Evolutionary conservation across 2,329 filamentous ascomycete species (phyloP).

Genomic region (Verticillium longisporum): DNA sequence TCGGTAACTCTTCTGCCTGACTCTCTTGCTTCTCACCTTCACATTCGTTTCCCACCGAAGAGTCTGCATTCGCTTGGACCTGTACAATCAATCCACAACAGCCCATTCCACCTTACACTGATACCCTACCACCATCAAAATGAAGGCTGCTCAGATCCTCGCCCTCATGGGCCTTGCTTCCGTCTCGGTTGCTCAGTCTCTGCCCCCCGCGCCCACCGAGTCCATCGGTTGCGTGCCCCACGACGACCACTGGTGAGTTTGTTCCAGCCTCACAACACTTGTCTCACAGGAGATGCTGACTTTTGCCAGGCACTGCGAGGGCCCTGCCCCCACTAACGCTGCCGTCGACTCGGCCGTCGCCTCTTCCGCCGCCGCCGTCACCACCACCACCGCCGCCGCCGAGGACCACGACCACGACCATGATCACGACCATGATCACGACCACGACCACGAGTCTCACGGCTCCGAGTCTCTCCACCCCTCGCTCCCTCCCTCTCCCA

Average conservation of each 20-base stretch:
- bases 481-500: conserved; percentile 22
- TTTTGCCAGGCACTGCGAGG: conserved; percentile 8
- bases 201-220: conserved; percentile 26
- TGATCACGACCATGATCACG: conserved; percentile 10
- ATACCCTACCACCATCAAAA: neutral
- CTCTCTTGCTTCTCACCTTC: neutral
- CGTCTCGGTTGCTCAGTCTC: conserved; percentile 7
- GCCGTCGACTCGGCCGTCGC: neutral
- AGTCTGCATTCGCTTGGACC: neutral
- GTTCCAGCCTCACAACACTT: neutral
- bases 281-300: neutral
- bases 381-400: neutral
- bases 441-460: neutral
- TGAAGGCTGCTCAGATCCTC: conserved; percentile 10
- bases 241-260: conserved; percentile 28
- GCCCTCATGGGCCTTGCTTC: conserved; percentile 7
- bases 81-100: neutral
- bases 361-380: neutral
- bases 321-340: neutral
- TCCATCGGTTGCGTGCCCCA: conserved; percentile 27
- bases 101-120: neutral
- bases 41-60: neutral
- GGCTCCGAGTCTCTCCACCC: neutral
- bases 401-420: neutral
- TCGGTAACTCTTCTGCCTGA: neutral